A percentile compares a stretch with the other conserved stretches of the same genome.
phyloP scores from a whole-genome alignment of 1,284 basidiomycete species.

The Caloboletus firmus region DNA sequence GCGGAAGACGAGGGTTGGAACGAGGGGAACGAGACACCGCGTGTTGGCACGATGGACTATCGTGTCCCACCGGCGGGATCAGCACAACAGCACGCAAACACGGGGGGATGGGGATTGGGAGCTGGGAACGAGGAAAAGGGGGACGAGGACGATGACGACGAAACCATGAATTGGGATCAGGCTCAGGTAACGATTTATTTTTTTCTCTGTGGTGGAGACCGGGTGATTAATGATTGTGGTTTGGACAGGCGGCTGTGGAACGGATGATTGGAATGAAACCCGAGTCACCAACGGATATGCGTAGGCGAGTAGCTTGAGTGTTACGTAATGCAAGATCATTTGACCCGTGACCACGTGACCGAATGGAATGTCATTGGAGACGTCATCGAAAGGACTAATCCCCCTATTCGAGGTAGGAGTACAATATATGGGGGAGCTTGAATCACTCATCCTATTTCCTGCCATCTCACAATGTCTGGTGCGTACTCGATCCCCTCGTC shows the following conservation, averaged over 20 bases:
- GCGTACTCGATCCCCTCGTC: neutral
- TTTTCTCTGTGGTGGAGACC: neutral
- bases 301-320: slow-evolving; percentile 26
- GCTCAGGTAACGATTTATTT: slow-evolving; percentile 48
- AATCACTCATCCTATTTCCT: neutral
- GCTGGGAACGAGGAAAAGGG: slow-evolving; percentile 51
- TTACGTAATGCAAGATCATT: slow-evolving; percentile 8
- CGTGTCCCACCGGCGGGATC: slow-evolving; percentile 16
- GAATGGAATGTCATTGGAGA: slow-evolving; percentile 2
- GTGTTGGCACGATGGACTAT: slow-evolving; percentile 37
- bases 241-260: slow-evolving; percentile 53
- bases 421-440: slow-evolving; percentile 6
- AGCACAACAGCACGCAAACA: slow-evolving; percentile 38
- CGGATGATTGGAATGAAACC: slow-evolving; percentile 62
- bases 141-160: slow-evolving; percentile 39
- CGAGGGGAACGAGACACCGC: slow-evolving; percentile 56
- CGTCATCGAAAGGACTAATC: slow-evolving; percentile 13
- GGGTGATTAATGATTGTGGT: neutral
- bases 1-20: slow-evolving; percentile 37
- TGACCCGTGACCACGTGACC: slow-evolving; percentile 14
- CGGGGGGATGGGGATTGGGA: slow-evolving; percentile 68
- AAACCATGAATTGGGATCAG: slow-evolving; percentile 66
- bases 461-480: slow-evolving; percentile 26
- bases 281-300: slow-evolving; percentile 30
- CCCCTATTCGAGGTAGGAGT: slow-evolving; percentile 14